Conservation (phyloP, 177 flowering plant species). For the Vitis hybrid region DNA sequence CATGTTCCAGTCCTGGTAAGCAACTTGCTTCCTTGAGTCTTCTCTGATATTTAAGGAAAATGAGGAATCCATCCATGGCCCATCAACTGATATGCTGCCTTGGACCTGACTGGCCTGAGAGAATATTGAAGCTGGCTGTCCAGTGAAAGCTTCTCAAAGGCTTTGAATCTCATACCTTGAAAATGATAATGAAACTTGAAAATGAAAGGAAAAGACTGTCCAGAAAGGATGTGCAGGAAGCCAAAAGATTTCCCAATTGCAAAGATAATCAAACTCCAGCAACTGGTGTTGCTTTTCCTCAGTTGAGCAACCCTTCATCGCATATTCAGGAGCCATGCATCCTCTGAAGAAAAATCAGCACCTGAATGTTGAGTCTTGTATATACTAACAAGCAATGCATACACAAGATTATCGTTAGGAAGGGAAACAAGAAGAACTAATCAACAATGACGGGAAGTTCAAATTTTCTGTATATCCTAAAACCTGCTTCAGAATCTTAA, state of each 20-base stretch:
- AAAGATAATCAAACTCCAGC: conserved; percentile 75
- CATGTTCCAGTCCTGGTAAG: not conserved
- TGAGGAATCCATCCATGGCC: conserved; percentile 55
- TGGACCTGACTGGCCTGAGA: conserved; percentile 32
- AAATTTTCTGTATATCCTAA: too few relatives aligned
- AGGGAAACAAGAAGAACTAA: not conserved
- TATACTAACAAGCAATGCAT: not conserved
- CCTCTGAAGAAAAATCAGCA: conserved; percentile 47
- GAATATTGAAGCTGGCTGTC: conserved; percentile 48
- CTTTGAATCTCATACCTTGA: conserved; percentile 39
- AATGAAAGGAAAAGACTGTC: too few relatives aligned
- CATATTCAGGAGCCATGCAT: conserved; percentile 96
- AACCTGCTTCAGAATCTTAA: too few relatives aligned
- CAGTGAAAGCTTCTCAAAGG: conserved; percentile 53
- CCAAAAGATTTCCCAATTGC: conserved; percentile 66
- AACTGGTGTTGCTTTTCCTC: conserved; percentile 86
- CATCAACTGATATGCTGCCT: conserved; percentile 40
- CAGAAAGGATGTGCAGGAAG: too few relatives aligned
- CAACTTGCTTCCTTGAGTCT: conserved; percentile 12
- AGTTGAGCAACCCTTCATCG: conserved; percentile 85
- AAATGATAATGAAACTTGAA: too few relatives aligned
- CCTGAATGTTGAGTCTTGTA: too few relatives aligned
- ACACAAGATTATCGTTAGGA: not conserved
- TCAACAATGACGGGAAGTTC: too few relatives aligned
- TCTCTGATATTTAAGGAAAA: conserved; percentile 29